These are phyloP conservation scores for Murraya koenigii DNA, from an alignment of 345 rosid species.

Conservation along the genomic window DNA sequence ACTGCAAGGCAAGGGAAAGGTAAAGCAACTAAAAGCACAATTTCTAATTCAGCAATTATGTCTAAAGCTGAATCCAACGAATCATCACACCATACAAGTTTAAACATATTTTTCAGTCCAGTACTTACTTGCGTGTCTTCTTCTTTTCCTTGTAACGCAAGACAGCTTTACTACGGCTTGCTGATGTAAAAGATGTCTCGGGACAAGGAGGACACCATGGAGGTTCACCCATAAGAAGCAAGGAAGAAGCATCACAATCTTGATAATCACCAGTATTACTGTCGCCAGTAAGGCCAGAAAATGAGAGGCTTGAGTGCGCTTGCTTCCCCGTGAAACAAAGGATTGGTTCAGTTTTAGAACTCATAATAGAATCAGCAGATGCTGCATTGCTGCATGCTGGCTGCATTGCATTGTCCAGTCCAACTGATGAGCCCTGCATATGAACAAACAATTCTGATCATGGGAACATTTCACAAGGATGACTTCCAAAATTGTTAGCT, in stretches of 20 bases:
- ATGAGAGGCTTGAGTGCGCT: conserved; percentile 70
- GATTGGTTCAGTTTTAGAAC: conserved; percentile 85
- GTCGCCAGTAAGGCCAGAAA: conserved; percentile 91
- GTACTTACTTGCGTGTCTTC: conserved; percentile 92
- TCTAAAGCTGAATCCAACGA: neutral
- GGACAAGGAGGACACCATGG: conserved; percentile 78
- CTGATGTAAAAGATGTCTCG: conserved; percentile 56
- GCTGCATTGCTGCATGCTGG: conserved; percentile 75
- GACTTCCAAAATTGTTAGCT: conserved; percentile 3
- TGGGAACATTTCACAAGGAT: conserved; percentile 1
- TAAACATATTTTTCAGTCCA: neutral
- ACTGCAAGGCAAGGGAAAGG: neutral
- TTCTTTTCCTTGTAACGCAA: conserved; percentile 96
- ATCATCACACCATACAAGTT: neutral
- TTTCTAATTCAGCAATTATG: neutral
- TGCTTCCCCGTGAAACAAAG: conserved; percentile 53
- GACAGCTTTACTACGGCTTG: conserved; percentile 71
- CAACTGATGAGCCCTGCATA: conserved; percentile 53
- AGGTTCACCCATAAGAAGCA: conserved; percentile 80
- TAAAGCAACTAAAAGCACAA: conserved; percentile 7
- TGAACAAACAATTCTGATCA: neutral
- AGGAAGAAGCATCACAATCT: conserved; percentile 85
- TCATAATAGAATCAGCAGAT: conserved; percentile 83
- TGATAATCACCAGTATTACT: conserved; percentile 78
- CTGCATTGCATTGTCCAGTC: conserved; percentile 48